Percentiles rank a stretch among this genome's conserved stretches.
Evolutionary conservation across 2,329 filamentous ascomycete species (phyloP).

Genomic region (Anthostomella pinea): DNA sequence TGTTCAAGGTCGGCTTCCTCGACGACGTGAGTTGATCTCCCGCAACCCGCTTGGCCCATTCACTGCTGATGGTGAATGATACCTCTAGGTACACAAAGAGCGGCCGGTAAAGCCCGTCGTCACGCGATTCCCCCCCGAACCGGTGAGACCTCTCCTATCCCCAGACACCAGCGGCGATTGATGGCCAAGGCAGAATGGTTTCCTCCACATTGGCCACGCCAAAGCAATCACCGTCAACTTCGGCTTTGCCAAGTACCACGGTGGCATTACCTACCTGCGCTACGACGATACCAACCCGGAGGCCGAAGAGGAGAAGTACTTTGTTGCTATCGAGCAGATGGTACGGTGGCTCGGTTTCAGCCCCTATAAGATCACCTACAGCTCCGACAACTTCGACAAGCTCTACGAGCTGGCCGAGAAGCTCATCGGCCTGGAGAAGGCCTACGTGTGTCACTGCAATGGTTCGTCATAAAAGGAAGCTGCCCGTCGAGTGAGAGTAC

Average conservation of each 20-base stretch:
- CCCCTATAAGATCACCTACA: slow-evolving; percentile 77
- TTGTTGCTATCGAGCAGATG: slow-evolving; percentile 84
- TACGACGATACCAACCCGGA: slow-evolving; percentile 97
- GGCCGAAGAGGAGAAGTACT: slow-evolving; percentile 87
- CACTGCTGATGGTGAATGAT: neutral
- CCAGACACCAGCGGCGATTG: no score
- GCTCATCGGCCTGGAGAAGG: slow-evolving; percentile 66
- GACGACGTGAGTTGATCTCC: slow-evolving; percentile 48
- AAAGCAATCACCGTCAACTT: slow-evolving; percentile 98
- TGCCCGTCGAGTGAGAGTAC: neutral
- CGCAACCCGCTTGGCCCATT: no score
- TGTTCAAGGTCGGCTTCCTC: slow-evolving; percentile 80
- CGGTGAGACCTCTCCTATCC: slow-evolving; percentile 33
- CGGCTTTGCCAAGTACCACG: slow-evolving; percentile 83
- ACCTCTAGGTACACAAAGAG: slow-evolving; percentile 51
- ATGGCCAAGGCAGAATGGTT: slow-evolving; percentile 79
- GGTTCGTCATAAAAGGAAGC: slow-evolving; percentile 38
- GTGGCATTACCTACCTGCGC: slow-evolving; percentile 68
- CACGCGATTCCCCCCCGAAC: slow-evolving; percentile 79
- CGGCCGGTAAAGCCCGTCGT: slow-evolving; percentile 59
- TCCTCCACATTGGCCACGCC: slow-evolving; percentile 87
- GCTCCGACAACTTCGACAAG: slow-evolving; percentile 84
- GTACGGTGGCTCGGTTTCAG: slow-evolving; percentile 82
- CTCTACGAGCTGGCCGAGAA: slow-evolving; percentile 88
- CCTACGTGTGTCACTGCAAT: slow-evolving; percentile 86